Evolutionary conservation across 495 filamentous ascomycete genomes (phyloP).

Genomic region (Tetracladium setigerum): DNA sequence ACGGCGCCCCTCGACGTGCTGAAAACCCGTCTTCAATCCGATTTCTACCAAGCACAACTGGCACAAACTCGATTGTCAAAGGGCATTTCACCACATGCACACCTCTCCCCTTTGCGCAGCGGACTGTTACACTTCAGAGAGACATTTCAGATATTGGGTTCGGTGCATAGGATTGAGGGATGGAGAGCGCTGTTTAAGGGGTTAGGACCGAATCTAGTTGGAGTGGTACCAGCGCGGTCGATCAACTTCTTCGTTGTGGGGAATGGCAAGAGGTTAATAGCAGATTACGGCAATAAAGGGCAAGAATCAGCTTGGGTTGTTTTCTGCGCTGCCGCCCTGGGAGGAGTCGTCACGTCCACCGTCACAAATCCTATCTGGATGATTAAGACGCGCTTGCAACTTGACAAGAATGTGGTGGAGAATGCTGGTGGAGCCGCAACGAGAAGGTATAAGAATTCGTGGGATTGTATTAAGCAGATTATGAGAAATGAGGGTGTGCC

Average conservation of each 20-base stretch:
- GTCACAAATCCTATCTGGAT: conserved; percentile 93
- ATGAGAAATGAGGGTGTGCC: conserved; percentile 66
- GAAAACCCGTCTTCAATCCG: conserved; percentile 83
- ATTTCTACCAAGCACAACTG: conserved; percentile 75
- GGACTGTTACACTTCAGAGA: conserved; percentile 59
- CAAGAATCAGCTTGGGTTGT: conserved; percentile 65
- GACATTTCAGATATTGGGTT: conserved; percentile 71
- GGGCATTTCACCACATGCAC: conserved; percentile 25
- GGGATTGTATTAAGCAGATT: conserved; percentile 73
- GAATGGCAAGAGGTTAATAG: conserved; percentile 73
- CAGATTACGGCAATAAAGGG: conserved; percentile 55
- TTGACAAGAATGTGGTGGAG: conserved; percentile 62
- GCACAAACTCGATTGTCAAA: conserved; percentile 33
- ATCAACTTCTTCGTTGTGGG: conserved; percentile 90
- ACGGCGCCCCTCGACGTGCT: conserved; percentile 87
- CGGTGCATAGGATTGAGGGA: conserved; percentile 71
- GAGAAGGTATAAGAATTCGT: conserved; percentile 71
- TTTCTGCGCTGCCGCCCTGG: conserved; percentile 60
- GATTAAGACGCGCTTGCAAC: conserved; percentile 81
- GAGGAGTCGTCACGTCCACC: conserved; percentile 74
- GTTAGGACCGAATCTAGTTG: conserved; percentile 77
- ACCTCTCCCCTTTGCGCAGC: conserved; percentile 37
- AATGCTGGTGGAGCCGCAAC: conserved; percentile 37
- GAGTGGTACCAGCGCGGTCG: conserved; percentile 75
- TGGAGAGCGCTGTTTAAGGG: conserved; percentile 84